phyloP scores from a whole-genome alignment of 139 green algal species.

The Chlamydomonas sphaeroides region DNA sequence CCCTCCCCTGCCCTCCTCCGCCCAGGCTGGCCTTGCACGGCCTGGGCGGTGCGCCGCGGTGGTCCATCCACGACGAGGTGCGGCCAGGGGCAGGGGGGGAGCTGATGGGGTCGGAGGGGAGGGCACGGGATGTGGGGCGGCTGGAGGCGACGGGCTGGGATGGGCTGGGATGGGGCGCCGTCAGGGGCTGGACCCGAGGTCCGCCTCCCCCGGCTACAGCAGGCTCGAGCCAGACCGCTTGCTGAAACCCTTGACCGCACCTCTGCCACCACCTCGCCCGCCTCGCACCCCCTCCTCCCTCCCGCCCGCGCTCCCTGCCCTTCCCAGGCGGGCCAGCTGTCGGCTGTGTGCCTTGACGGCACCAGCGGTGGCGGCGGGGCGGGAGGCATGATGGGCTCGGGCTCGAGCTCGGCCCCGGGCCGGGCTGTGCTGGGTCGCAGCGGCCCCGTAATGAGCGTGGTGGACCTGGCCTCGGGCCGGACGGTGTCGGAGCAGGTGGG shows the following conservation, averaged over 20 bases:
- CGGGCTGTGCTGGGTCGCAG: conserved; percentile 24
- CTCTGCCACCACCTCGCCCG: too few relatives aligned
- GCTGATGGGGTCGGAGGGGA: neutral
- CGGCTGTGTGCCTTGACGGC: conserved; percentile 20
- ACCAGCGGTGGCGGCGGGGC: neutral
- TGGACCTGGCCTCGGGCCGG: conserved; percentile 39
- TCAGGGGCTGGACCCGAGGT: too few relatives aligned
- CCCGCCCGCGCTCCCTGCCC: too few relatives aligned
- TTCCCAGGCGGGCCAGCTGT: conserved; percentile 4
- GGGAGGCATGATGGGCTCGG: neutral
- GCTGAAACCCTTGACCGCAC: too few relatives aligned
- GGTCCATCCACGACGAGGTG: neutral
- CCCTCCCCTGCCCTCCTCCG: neutral
- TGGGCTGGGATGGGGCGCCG: too few relatives aligned
- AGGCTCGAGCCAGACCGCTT: too few relatives aligned
- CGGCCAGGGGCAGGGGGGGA: neutral
- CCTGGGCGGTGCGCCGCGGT: conserved; percentile 14
- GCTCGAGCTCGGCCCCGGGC: too few relatives aligned
- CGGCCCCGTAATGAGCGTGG: neutral
- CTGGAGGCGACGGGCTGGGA: too few relatives aligned
- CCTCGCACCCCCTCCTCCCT: neutral
- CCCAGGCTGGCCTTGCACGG: neutral
- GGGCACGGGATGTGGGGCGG: neutral
- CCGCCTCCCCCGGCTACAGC: too few relatives aligned
- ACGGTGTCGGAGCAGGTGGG: conserved; percentile 25